Conservation (phyloP, 2,329 filamentous ascomycete genomes). For the Lasiodiplodia citricola region DNA sequence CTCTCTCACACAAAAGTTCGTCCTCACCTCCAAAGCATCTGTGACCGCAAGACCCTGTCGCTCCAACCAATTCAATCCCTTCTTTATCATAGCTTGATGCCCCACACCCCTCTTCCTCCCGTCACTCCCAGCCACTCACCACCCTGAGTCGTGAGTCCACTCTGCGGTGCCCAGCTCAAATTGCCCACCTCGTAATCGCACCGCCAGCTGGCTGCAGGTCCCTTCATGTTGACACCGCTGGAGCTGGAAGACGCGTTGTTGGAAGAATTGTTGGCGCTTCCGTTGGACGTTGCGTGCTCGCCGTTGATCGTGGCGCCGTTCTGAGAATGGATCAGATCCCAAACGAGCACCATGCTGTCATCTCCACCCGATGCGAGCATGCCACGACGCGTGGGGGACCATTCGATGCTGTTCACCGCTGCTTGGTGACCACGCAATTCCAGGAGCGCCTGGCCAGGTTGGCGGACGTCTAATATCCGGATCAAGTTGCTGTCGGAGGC, state of each 20-base stretch:
- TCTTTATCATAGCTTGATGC: conserved; percentile 59
- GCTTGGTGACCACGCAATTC: conserved; percentile 90
- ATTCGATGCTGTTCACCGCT: conserved; percentile 90
- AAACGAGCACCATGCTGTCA: conserved; percentile 88
- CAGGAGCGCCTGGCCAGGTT: conserved; percentile 91
- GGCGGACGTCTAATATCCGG: conserved; percentile 92
- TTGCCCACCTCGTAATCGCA: conserved; percentile 89
- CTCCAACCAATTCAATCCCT: background rate
- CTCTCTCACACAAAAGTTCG: background rate
- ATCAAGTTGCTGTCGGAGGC: conserved; percentile 91
- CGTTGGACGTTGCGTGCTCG: conserved; percentile 37
- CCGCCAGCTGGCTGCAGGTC: conserved; percentile 77
- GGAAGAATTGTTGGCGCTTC: conserved; percentile 38
- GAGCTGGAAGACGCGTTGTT: conserved; percentile 39
- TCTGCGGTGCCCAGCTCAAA: conserved; percentile 81
- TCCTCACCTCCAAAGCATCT: background rate
- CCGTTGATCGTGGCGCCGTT: conserved; percentile 57
- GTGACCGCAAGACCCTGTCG: background rate
- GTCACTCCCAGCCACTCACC: conserved; percentile 86
- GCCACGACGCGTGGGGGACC: conserved; percentile 86
- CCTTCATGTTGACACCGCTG: conserved; percentile 60
- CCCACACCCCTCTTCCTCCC: conserved; percentile 82
- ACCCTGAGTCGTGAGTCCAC: conserved; percentile 67
- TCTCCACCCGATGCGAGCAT: conserved; percentile 91
- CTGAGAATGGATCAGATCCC: conserved; percentile 82